Evolutionary conservation across 1,284 basidiomycete genomes (phyloP).

Genomic region (Cryptococcus sp.): DNA sequence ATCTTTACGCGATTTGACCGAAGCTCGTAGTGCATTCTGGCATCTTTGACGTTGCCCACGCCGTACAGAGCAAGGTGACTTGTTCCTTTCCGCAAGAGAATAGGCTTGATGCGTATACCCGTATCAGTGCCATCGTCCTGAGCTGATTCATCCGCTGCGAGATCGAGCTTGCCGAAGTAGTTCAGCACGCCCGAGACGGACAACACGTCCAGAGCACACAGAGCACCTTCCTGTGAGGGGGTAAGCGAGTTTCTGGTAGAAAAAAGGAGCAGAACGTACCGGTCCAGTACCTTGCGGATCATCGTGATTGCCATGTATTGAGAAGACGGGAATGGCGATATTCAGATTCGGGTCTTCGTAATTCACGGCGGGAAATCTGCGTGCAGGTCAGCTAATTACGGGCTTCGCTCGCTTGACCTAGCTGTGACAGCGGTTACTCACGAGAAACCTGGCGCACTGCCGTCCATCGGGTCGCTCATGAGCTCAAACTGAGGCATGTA

Average conservation of each 20-base stretch:
- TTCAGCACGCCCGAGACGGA: conserved; percentile 93
- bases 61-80: conserved; percentile 90
- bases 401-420: background rate
- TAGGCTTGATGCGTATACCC: conserved; percentile 85
- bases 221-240: conserved; percentile 74
- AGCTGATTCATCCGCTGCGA: conserved; percentile 60
- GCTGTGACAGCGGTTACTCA: conserved; percentile 55
- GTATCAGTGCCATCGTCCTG: conserved; percentile 53
- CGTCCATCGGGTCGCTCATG: conserved; percentile 87
- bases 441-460: conserved; percentile 79
- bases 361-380: conserved; percentile 91
- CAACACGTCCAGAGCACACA: conserved; percentile 92
- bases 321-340: conserved; percentile 92
- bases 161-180: conserved; percentile 86
- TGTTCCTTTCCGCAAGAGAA: conserved; percentile 84
- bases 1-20: conserved; percentile 90
- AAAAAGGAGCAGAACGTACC: conserved; percentile 57
- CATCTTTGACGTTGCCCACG: conserved; percentile 94
- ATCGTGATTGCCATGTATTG: conserved; percentile 99
- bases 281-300: conserved; percentile 95
- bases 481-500: conserved; percentile 68
- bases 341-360: conserved; percentile 98
- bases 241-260: background rate
- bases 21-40: conserved; percentile 93
- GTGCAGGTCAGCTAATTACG: conserved; percentile 6